Conservation (phyloP, 306 rosid species). For the Vigna nakashimae region DNA sequence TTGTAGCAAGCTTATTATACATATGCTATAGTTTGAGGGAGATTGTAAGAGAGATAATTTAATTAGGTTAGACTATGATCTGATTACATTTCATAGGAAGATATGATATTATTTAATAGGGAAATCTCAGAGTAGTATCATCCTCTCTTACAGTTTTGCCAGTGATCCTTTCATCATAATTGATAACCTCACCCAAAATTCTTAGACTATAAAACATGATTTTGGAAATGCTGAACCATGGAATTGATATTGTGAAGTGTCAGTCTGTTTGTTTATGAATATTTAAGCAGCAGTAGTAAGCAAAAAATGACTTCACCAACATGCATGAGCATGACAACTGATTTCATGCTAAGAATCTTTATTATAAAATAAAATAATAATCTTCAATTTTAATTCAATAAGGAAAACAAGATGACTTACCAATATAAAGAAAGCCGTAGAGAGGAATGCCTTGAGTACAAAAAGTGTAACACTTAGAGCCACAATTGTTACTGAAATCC, state of each 20-base stretch:
- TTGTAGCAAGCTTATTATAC: too few relatives aligned
- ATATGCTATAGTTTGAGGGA: too few relatives aligned
- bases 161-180: too few relatives aligned
- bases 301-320: not conserved
- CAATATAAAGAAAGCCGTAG: conserved; percentile 52
- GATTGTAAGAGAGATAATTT: too few relatives aligned
- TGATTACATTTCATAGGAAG: too few relatives aligned
- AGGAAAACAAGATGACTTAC: conserved; percentile 40
- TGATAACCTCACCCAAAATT: not conserved
- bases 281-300: not conserved
- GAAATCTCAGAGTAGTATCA: too few relatives aligned
- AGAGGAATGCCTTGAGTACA: conserved; percentile 62
- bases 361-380: conserved; percentile 16
- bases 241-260: not conserved
- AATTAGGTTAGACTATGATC: too few relatives aligned
- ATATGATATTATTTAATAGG: too few relatives aligned
- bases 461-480: conserved; percentile 65
- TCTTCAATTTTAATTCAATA: conserved; percentile 24
- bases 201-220: not conserved
- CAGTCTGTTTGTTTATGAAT: not conserved
- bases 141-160: too few relatives aligned
- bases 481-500: conserved; percentile 62
- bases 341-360: conserved; percentile 25
- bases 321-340: conserved; percentile 16
- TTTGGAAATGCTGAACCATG: conserved; percentile 17